These are phyloP conservation scores for Tetradesmus obliquus DNA, from an alignment of 139 green algal species.

Conservation along the genomic window DNA sequence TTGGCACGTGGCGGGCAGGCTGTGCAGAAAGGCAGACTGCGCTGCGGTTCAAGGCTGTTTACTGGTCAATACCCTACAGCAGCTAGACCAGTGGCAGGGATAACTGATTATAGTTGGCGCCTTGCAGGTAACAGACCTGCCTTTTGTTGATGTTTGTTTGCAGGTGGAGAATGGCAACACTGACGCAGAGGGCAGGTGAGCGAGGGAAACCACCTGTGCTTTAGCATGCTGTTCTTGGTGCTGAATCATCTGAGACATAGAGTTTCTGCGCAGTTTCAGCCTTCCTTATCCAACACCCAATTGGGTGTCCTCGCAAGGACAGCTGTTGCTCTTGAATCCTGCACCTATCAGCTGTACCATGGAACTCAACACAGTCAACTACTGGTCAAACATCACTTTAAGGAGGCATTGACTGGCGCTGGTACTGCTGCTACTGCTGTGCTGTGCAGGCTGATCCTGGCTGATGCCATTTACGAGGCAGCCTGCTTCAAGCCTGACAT, in stretches of 20 bases:
- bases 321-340: too few relatives aligned
- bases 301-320: too few relatives aligned
- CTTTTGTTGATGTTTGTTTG: not conserved
- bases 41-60: too few relatives aligned
- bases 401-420: not conserved
- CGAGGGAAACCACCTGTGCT: not conserved
- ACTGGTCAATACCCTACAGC: too few relatives aligned
- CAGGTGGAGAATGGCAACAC: conserved; percentile 61
- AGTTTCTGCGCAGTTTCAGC: not conserved
- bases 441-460: conserved; percentile 70
- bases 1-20: too few relatives aligned
- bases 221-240: not conserved
- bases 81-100: too few relatives aligned
- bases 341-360: too few relatives aligned
- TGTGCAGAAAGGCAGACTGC: too few relatives aligned
- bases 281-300: too few relatives aligned
- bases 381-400: not conserved
- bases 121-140: not conserved
- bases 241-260: not conserved
- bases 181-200: not conserved
- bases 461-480: conserved; percentile 63
- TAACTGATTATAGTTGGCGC: too few relatives aligned
- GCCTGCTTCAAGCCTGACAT: conserved; percentile 63
- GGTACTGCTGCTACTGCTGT: conserved; percentile 27
- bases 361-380: not conserved